Conservation (phyloP, 805 yeast species). For the Candida maltosa region DNA sequence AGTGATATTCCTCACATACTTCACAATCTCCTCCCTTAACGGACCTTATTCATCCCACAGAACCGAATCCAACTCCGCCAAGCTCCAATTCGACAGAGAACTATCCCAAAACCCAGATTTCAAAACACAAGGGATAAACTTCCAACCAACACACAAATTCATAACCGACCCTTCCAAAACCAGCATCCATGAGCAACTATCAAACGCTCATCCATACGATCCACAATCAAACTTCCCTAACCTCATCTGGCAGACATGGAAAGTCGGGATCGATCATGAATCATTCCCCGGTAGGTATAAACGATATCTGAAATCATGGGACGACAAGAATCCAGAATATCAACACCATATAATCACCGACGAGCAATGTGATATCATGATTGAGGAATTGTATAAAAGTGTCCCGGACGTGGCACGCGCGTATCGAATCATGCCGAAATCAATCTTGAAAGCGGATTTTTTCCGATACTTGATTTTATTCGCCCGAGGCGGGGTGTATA, state of each 20-base stretch:
- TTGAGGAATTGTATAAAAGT: conserved; percentile 60
- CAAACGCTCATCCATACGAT: conserved; percentile 67
- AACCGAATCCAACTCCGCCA: conserved; percentile 21
- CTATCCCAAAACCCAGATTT: conserved; percentile 27
- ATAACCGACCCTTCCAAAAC: conserved; percentile 55
- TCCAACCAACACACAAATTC: conserved; percentile 27
- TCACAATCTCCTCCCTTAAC: too few species aligned
- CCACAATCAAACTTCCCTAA: conserved; percentile 65
- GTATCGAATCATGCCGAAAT: conserved; percentile 71
- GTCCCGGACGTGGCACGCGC: conserved; percentile 79
- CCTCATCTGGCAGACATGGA: conserved; percentile 82
- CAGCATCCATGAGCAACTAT: conserved; percentile 64
- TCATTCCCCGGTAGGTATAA: conserved; percentile 55
- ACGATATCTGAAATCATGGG: conserved; percentile 65
- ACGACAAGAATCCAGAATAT: conserved; percentile 67
- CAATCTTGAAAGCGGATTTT: conserved; percentile 87
- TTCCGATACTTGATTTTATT: conserved; percentile 82
- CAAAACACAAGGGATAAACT: conserved; percentile 32
- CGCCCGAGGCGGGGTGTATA: conserved; percentile 91
- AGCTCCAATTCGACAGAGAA: conserved; percentile 22
- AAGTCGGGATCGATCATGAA: conserved; percentile 60
- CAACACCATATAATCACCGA: conserved; percentile 76
- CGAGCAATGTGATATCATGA: conserved; percentile 62
- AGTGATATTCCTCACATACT: too few species aligned
- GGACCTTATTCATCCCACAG: too few species aligned